Conservation (phyloP, 202 grass and related monocot species). For the Bolboschoenoplectus hybrid region DNA sequence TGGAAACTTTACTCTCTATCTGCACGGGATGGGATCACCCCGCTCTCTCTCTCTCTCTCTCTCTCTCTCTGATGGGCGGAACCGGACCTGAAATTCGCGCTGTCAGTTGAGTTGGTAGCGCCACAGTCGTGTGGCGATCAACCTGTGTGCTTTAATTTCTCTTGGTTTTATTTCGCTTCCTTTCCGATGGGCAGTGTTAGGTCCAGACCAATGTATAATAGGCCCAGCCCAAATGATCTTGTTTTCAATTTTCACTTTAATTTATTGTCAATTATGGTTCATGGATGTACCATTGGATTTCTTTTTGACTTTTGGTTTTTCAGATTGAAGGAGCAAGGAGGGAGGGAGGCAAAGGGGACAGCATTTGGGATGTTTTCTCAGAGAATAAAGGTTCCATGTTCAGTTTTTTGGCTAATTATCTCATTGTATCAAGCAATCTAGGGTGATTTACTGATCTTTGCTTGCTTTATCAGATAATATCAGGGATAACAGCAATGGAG, state of each 20-base stretch:
- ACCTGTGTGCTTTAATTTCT: neutral
- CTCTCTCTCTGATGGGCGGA: neutral
- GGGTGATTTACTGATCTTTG: constrained; percentile 34
- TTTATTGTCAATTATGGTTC: constrained; percentile 19
- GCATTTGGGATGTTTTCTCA: constrained; percentile 89
- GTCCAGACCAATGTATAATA: neutral
- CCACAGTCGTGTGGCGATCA: neutral
- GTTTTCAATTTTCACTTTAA: neutral
- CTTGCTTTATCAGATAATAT: constrained; percentile 61
- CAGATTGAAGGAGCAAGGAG: constrained; percentile 92
- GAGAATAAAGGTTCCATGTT: constrained; percentile 73
- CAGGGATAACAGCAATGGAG: constrained; percentile 63
- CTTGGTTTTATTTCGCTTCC: neutral
- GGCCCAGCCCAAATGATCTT: neutral
- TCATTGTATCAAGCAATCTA: constrained; percentile 37
- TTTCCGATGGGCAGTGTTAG: neutral
- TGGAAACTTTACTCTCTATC: neutral
- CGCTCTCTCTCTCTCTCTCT: neutral
- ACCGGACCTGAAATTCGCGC: neutral
- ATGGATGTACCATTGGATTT: neutral
- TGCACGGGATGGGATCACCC: neutral
- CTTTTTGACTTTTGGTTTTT: neutral
- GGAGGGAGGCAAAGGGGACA: constrained; percentile 91
- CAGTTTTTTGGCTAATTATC: constrained; percentile 19
- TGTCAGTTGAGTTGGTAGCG: constrained; percentile 12